Percentiles rank a stretch among this genome's conserved stretches.
Evolutionary conservation across 495 filamentous ascomycete genomes (phyloP).

Genomic region (Xylaria bambusicola): DNA sequence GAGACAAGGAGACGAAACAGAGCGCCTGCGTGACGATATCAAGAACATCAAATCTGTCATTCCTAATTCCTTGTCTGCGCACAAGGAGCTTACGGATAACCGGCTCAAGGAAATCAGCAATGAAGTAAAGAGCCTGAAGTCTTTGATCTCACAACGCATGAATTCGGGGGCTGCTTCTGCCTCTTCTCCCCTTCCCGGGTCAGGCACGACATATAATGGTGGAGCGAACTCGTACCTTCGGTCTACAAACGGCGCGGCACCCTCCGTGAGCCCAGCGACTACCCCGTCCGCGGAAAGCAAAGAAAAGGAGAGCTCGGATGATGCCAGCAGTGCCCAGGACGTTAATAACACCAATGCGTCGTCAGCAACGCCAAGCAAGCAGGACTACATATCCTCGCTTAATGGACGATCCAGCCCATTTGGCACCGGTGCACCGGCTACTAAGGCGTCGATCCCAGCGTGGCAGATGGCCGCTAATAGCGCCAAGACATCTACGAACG

Average conservation of each 20-base stretch:
- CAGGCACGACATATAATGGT: conserved; percentile 19
- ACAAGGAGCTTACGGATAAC: conserved; percentile 79
- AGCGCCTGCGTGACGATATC: conserved; percentile 84
- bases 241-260: conserved; percentile 38
- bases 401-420: conserved; percentile 40
- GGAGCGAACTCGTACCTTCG: conserved; percentile 39
- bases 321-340: conserved; percentile 5
- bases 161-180: conserved; percentile 43
- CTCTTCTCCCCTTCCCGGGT: conserved; percentile 28
- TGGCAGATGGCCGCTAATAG: conserved; percentile 85
- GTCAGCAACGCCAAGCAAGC: conserved; percentile 36
- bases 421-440: conserved; percentile 40
- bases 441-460: conserved; percentile 75
- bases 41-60: conserved; percentile 78
- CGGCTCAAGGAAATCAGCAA: conserved; percentile 80
- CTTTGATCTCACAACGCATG: conserved; percentile 79
- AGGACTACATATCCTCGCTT: conserved; percentile 35
- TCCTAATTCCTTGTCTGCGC: conserved; percentile 81
- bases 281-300: conserved; percentile 36
- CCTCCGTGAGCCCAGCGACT: conserved; percentile 26
- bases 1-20: conserved; percentile 80
- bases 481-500: conserved; percentile 30
- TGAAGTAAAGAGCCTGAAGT: conserved; percentile 92
- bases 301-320: conserved; percentile 28
- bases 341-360: conserved; percentile 35